A percentile compares a stretch with the other conserved stretches of the same genome.
Conservation (phyloP, 1,284 basidiomycete species). For the Heliocybe sulcata region DNA sequence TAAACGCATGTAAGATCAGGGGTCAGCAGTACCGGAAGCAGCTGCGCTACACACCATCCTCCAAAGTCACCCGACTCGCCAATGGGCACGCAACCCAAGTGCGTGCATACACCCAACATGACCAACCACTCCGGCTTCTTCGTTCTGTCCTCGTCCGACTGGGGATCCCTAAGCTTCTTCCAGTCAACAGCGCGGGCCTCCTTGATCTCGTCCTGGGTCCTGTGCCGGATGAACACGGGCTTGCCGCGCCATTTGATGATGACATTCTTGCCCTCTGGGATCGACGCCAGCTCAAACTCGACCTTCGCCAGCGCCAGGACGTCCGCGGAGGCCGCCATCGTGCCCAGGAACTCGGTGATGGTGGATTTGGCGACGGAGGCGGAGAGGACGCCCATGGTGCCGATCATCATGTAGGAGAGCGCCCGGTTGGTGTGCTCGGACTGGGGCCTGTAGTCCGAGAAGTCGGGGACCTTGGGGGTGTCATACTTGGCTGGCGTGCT, state of each 20-base stretch:
- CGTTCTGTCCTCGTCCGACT: slow-evolving; percentile 82
- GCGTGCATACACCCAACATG: slow-evolving; percentile 98
- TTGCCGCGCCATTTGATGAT: slow-evolving; percentile 99
- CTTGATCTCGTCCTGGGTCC: slow-evolving; percentile 88
- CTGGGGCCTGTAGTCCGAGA: slow-evolving; percentile 74
- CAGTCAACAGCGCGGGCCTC: slow-evolving; percentile 87
- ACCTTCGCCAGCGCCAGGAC: slow-evolving; percentile 98
- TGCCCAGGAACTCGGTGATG: slow-evolving; percentile 91
- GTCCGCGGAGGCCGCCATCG: slow-evolving; percentile 96
- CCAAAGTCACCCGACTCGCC: slow-evolving; percentile 97
- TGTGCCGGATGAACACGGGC: slow-evolving; percentile 98
- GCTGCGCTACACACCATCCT: slow-evolving; percentile 60
- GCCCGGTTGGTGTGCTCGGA: slow-evolving; percentile 72
- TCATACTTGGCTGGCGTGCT: slow-evolving; percentile 54
- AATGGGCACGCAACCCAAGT: slow-evolving; percentile 98
- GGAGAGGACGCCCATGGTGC: slow-evolving; percentile 89
- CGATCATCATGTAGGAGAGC: slow-evolving; percentile 96
- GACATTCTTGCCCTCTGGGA: slow-evolving; percentile 97
- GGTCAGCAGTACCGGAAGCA: neutral
- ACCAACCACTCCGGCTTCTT: slow-evolving; percentile 98
- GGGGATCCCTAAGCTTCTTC: slow-evolving; percentile 88
- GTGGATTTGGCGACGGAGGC: slow-evolving; percentile 94
- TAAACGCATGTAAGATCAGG: slow-evolving; percentile 25
- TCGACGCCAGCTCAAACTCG: slow-evolving; percentile 86
- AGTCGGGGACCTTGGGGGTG: slow-evolving; percentile 81